Conservation (phyloP, 805 yeast genomes). For the Maudiozyma pseudohumilis region DNA sequence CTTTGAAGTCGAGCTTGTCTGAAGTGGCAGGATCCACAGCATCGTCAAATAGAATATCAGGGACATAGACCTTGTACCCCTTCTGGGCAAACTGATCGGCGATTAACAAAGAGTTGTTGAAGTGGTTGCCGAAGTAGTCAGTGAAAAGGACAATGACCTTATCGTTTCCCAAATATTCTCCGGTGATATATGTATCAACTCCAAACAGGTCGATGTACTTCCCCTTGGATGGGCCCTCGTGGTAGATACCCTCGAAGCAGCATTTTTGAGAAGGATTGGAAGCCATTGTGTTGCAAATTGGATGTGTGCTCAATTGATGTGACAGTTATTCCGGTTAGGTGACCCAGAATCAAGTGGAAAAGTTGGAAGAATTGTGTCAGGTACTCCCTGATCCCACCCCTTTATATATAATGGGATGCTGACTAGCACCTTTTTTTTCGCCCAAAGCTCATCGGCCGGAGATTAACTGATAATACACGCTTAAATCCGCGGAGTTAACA, state of each 20-base stretch:
- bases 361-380: too few relatives aligned
- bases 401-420: too few relatives aligned
- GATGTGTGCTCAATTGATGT: too few relatives aligned
- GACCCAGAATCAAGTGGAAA: too few relatives aligned
- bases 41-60: constrained; percentile 59
- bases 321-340: too few relatives aligned
- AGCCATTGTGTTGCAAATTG: constrained; percentile 27
- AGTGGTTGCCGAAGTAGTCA: constrained; percentile 58
- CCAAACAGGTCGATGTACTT: constrained; percentile 34
- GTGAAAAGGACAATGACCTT: constrained; percentile 53
- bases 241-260: constrained; percentile 35
- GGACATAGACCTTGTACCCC: constrained; percentile 60
- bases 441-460: too few relatives aligned
- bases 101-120: constrained; percentile 46
- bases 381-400: too few relatives aligned
- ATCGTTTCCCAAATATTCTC: constrained; percentile 32
- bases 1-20: constrained; percentile 14
- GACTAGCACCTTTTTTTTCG: too few relatives aligned
- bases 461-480: too few relatives aligned
- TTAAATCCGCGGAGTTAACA: too few relatives aligned
- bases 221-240: constrained; percentile 46
- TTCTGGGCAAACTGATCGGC: constrained; percentile 55
- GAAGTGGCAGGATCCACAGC: constrained; percentile 27
- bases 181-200: constrained; percentile 38
- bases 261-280: constrained; percentile 46